A percentile compares a stretch with the other conserved stretches of the same genome.
phyloP scores from a whole-genome alignment of 768 basidiomycete species.

The Naganishia antarctica region DNA sequence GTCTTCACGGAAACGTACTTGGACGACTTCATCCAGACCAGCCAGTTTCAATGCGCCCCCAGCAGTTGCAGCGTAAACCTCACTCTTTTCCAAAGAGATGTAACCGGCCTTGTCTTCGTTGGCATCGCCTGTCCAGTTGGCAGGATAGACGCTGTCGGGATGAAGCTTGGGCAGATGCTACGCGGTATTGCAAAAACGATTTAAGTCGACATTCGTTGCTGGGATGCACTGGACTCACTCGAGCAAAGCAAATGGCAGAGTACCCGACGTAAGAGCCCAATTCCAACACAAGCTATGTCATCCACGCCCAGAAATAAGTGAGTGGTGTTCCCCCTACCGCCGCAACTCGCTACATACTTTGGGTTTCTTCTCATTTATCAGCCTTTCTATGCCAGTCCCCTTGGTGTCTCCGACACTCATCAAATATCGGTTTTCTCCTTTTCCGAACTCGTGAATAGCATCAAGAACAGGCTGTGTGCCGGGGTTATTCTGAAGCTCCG shows the following conservation, averaged over 20 bases:
- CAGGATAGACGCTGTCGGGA: slow-evolving; percentile 36
- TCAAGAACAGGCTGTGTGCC: slow-evolving; percentile 42
- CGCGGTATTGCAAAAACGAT: slow-evolving; percentile 8
- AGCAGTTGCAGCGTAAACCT: slow-evolving; percentile 43
- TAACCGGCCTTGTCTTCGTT: slow-evolving; percentile 41
- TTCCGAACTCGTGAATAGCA: slow-evolving; percentile 46
- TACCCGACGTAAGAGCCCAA: slow-evolving; percentile 46
- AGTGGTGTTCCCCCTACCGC: not conserved
- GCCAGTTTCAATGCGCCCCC: slow-evolving; percentile 39
- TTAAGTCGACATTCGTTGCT: too few relatives aligned
- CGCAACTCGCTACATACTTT: slow-evolving; percentile 29
- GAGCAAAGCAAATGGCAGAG: slow-evolving; percentile 43
- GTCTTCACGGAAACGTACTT: slow-evolving; percentile 28
- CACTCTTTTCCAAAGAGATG: slow-evolving; percentile 43
- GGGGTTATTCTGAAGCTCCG: slow-evolving; percentile 28
- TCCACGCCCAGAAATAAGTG: not conserved
- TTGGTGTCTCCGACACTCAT: slow-evolving; percentile 49
- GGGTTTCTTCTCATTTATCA: slow-evolving; percentile 41
- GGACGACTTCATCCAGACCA: slow-evolving; percentile 40
- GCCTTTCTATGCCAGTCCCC: slow-evolving; percentile 38
- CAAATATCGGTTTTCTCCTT: slow-evolving; percentile 44
- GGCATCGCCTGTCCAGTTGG: slow-evolving; percentile 33
- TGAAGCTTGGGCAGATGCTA: slow-evolving; percentile 39
- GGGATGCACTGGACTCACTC: too few relatives aligned
- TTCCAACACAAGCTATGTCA: slow-evolving; percentile 40